Percentiles rank a stretch among this genome's conserved stretches.
Conservation (phyloP, 371 early-diverging fungal genomes). For the Mortierella sp. region DNA sequence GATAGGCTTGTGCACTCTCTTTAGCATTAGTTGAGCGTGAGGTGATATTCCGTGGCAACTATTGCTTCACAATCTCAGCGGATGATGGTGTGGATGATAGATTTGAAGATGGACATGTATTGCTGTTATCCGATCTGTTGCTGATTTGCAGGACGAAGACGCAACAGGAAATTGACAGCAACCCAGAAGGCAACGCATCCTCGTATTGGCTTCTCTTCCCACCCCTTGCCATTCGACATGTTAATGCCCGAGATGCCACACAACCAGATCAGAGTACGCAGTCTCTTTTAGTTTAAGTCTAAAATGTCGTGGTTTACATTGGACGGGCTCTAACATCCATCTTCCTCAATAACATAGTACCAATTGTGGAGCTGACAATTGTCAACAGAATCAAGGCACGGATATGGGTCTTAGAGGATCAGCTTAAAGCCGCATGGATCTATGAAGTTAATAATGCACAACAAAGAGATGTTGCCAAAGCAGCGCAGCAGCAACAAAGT, state of each 20-base stretch:
- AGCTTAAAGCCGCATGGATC: constrained; percentile 41
- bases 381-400: constrained; percentile 50
- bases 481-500: constrained; percentile 8
- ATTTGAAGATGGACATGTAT: constrained; percentile 51
- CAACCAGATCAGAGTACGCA: constrained; percentile 27
- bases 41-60: constrained; percentile 28
- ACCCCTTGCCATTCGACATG: constrained; percentile 53
- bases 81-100: constrained; percentile 36
- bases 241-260: constrained; percentile 36
- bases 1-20: constrained; percentile 39
- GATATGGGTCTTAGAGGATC: constrained; percentile 35
- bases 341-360: constrained; percentile 10
- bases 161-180: constrained; percentile 35
- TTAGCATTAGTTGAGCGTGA: constrained; percentile 48
- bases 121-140: constrained; percentile 45
- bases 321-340: background rate
- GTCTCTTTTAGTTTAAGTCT: background rate
- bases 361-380: constrained; percentile 42
- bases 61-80: constrained; percentile 28
- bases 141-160: constrained; percentile 51
- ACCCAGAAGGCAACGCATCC: constrained; percentile 39
- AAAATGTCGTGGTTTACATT: background rate
- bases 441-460: constrained; percentile 40
- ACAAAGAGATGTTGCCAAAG: constrained; percentile 33
- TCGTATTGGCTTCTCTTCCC: constrained; percentile 51